Conservation (phyloP, 2,329 filamentous ascomycete species). For the Hypoxylon sp. region DNA sequence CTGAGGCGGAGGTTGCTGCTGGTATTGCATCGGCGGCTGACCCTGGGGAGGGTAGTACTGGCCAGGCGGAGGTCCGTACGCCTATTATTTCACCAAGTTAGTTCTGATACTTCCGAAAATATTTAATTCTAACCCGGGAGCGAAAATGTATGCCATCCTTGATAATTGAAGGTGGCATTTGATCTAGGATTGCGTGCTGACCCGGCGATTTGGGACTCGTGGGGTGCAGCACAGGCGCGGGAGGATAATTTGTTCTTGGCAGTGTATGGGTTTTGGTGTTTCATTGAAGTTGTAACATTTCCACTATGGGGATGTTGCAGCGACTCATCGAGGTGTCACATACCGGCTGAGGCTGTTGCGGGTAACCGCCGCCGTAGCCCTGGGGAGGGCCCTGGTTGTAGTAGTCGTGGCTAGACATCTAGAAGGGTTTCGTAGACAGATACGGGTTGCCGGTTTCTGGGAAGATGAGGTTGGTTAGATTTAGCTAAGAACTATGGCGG, state of each 20-base stretch:
- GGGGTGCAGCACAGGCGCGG: conserved; percentile 19
- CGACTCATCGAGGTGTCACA: conserved; percentile 42
- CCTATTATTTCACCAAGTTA: conserved; percentile 45
- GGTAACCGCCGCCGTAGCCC: conserved; percentile 52
- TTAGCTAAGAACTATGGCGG: conserved; percentile 26
- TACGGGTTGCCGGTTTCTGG: conserved; percentile 27
- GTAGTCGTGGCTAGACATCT: conserved; percentile 52
- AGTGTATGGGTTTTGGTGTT: conserved; percentile 14
- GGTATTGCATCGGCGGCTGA: conserved; percentile 61
- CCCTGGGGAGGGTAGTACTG: conserved; percentile 57
- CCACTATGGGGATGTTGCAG: conserved; percentile 4
- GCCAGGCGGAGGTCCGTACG: conserved; percentile 56
- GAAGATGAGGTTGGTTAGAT: conserved; percentile 24
- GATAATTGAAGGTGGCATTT: conserved; percentile 17
- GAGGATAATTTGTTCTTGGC: conserved; percentile 30
- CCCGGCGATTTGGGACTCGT: conserved; percentile 14
- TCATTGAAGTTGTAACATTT: conserved; percentile 26
- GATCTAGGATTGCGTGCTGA: conserved; percentile 24
- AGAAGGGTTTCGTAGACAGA: conserved; percentile 33
- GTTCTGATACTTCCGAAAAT: not conserved
- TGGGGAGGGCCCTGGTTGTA: conserved; percentile 52
- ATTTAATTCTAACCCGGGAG: conserved; percentile 3
- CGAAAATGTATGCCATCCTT: not conserved
- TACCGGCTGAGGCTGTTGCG: conserved; percentile 60
- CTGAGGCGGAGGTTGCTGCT: conserved; percentile 57